Conservation (phyloP, 208 protist genomes). For the Entamoeba dispar region DNA sequence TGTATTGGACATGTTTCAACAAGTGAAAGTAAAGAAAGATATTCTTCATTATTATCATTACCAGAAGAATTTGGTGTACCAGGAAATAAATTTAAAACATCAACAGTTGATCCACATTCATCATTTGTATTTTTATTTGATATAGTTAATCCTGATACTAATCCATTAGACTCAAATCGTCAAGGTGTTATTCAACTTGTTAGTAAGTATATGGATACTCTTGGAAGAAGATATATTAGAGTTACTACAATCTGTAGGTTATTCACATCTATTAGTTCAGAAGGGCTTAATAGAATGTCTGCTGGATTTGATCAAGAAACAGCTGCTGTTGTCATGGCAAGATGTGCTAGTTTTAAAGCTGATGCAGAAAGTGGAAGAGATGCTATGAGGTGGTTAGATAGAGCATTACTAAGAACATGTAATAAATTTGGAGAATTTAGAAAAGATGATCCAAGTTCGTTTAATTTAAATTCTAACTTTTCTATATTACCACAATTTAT, state of each 20-base stretch:
- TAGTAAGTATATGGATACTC: background rate
- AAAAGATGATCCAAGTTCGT: background rate
- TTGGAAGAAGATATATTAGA: background rate
- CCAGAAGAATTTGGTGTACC: no score
- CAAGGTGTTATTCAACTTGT: background rate
- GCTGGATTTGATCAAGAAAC: conserved; percentile 20
- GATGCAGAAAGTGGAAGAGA: background rate
- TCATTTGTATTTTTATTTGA: background rate
- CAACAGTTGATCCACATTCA: no score
- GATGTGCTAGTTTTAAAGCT: background rate
- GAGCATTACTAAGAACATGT: background rate
- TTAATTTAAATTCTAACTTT: conserved; percentile 1
- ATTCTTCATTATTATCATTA: no score
- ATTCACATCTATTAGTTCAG: background rate
- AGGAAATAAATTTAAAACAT: no score
- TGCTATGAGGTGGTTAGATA: conserved; percentile 2
- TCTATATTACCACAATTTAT: conserved; percentile 22
- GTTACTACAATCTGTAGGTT: background rate
- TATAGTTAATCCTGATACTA: background rate
- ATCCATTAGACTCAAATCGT: background rate
- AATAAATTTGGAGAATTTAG: background rate
- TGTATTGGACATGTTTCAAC: background rate
- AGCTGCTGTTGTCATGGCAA: conserved; percentile 6
- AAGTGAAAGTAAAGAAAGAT: no score
- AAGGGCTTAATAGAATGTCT: background rate